phyloP scores from a whole-genome alignment of 1,139 yeast genomes.

The Saccharomyces hybrid region DNA sequence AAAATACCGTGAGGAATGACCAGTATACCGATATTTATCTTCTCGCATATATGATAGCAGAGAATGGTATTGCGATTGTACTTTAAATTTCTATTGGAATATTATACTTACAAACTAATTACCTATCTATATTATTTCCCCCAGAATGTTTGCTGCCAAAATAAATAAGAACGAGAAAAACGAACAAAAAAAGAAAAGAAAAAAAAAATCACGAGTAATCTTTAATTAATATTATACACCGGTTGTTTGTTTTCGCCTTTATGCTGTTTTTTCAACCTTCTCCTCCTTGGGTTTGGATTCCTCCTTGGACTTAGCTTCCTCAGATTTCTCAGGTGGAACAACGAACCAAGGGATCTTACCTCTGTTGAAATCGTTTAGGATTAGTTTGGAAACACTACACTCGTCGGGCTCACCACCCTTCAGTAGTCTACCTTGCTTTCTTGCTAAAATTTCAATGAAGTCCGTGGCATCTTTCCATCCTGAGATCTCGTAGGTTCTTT shows the following conservation, averaged over 20 bases:
- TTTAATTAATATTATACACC: conserved; percentile 2
- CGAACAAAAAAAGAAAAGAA: neutral
- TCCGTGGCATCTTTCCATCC: conserved; percentile 87
- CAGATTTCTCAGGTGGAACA: conserved; percentile 70
- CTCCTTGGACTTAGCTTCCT: conserved; percentile 36
- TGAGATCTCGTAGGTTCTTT: conserved; percentile 87
- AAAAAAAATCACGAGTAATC: conserved; percentile 3
- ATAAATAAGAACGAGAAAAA: neutral
- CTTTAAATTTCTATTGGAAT: neutral
- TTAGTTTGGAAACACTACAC: conserved; percentile 82
- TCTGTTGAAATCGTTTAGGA: conserved; percentile 88
- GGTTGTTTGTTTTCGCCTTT: conserved; percentile 2
- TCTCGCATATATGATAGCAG: neutral
- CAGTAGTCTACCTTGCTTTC: conserved; percentile 83
- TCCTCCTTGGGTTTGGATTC: neutral
- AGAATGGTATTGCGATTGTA: neutral
- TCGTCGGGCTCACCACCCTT: conserved; percentile 99
- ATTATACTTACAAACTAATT: neutral
- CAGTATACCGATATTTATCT: neutral
- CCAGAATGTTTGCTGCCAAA: neutral
- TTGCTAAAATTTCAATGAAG: conserved; percentile 82
- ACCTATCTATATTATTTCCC: neutral
- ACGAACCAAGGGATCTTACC: conserved; percentile 98
- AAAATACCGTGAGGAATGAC: neutral
- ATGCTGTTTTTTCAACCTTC: neutral